Base-by-base conservation (phyloP, 2,329 filamentous ascomycete species). In the Monilinia aucupariae region DNA sequence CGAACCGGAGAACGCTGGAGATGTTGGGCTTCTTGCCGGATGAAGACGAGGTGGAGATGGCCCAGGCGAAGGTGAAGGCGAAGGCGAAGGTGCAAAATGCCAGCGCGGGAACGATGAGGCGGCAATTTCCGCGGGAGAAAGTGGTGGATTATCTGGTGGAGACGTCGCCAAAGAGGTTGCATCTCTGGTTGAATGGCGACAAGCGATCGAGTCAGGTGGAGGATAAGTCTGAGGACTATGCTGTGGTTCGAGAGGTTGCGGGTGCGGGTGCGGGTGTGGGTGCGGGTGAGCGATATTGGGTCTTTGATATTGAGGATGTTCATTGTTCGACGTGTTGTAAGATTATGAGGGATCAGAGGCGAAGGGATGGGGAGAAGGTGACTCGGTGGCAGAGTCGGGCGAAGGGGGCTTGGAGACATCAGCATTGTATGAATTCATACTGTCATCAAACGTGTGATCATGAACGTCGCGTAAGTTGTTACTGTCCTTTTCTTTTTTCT, bases 251-350 rank as follows among this genome's bases (percentile, higher is more conserved):
- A 3, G 34, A 22, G 2, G 37, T 58, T 20, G 41, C 50, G 2
- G 17, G 45, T 8, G 37, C 39, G 2, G 7, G n/a, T n/a, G 34
- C n/a, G 2, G 37, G 50, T 20, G 41, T 41, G 2, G 17, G 45
- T 8, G 37, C 39, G 2, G 7, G n/a, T n/a, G 34, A 41, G 1
- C 25, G 47, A 3, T 63, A 45, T 13, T 64, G 59, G 59, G 54
- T 51, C 1, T 63, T 64, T 15, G 45, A 54, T 25, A 58, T 63
- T 25, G 63, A 64, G 15, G 51, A 64, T 63, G n/a, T 63, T 4
- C 39, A 63, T 6, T 65, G 64, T 3, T 25, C 30, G 1, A 22
- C 20, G 9, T 65, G 64, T 27, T 37, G 34, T 15, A 58, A 49
- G 43, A 30, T 7, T 20, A 60, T 63, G 17, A 55, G 49, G 0